A percentile compares a stretch with the other conserved stretches of the same genome.
Conservation (phyloP, 2,329 filamentous ascomycete species). For the Colletotrichum lini region DNA sequence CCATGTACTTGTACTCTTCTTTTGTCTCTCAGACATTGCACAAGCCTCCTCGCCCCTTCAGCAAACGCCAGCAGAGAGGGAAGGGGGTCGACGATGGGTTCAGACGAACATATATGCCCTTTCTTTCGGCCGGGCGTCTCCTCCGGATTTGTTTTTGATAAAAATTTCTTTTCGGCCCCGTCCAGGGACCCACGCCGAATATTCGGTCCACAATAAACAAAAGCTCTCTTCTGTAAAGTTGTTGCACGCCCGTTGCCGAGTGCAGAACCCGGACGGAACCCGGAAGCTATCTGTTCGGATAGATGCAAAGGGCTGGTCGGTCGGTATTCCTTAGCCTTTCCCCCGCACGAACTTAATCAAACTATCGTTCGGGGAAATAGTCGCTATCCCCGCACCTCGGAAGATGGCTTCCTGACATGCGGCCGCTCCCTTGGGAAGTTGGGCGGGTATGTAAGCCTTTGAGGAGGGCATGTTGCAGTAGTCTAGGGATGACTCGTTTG, state of each 20-base stretch:
- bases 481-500: no score
- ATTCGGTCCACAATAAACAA: background rate
- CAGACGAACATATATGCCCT: background rate
- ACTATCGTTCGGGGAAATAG: constrained; percentile 10
- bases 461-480: no score
- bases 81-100: background rate
- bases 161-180: constrained; percentile 7
- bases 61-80: background rate
- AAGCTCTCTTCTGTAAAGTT: background rate
- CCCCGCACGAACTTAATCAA: background rate
- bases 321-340: background rate
- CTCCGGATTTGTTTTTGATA: background rate
- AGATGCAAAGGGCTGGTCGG: background rate
- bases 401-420: background rate
- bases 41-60: background rate
- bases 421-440: background rate
- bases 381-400: constrained; percentile 7
- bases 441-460: background rate
- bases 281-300: constrained; percentile 3
- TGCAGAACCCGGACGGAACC: constrained; percentile 1
- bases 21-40: background rate
- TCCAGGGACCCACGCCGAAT: constrained; percentile 10
- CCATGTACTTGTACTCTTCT: no score
- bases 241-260: background rate
- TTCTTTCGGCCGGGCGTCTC: background rate